Evolutionary conservation across 2,329 filamentous ascomycete species (phyloP).

Genomic region (Sporothrix inflata): DNA sequence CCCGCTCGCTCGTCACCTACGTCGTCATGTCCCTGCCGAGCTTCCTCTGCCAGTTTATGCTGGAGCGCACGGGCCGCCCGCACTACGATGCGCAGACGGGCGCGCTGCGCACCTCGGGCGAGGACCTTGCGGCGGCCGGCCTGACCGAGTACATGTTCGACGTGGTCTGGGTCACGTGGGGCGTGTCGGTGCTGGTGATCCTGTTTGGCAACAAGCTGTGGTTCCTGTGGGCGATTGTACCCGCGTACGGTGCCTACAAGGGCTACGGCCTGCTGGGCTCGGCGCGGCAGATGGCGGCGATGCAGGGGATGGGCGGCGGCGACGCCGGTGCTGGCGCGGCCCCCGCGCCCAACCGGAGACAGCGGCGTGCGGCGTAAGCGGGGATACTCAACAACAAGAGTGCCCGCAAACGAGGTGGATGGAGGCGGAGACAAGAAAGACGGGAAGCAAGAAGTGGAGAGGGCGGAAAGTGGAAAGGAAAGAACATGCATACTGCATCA

Average conservation of each 20-base stretch:
- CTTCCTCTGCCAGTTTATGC: constrained; percentile 78
- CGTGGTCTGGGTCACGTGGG: constrained; percentile 92
- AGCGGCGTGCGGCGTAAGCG: constrained; percentile 56
- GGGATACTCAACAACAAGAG: not conserved
- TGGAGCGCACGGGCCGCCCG: constrained; percentile 84
- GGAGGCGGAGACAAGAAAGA: not conserved
- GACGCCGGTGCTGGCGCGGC: constrained; percentile 38
- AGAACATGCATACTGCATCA: not conserved
- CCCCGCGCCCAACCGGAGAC: constrained; percentile 55
- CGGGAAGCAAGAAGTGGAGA: not conserved
- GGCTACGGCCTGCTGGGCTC: constrained; percentile 58
- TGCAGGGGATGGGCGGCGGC: constrained; percentile 48
- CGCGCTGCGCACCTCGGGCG: constrained; percentile 75
- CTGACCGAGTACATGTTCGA: constrained; percentile 99
- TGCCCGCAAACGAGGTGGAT: not conserved
- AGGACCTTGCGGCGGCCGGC: constrained; percentile 84
- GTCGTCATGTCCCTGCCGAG: constrained; percentile 72
- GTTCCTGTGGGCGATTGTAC: constrained; percentile 59
- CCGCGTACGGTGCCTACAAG: constrained; percentile 60
- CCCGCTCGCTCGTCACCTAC: constrained; percentile 70
- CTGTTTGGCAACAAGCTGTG: constrained; percentile 79
- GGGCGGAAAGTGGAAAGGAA: not conserved
- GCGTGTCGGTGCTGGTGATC: constrained; percentile 70
- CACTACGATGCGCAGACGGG: constrained; percentile 65
- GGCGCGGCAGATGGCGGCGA: constrained; percentile 57